Base-by-base conservation (phyloP, 495 filamentous ascomycete species). In the Trichoderma erinaceum region DNA sequence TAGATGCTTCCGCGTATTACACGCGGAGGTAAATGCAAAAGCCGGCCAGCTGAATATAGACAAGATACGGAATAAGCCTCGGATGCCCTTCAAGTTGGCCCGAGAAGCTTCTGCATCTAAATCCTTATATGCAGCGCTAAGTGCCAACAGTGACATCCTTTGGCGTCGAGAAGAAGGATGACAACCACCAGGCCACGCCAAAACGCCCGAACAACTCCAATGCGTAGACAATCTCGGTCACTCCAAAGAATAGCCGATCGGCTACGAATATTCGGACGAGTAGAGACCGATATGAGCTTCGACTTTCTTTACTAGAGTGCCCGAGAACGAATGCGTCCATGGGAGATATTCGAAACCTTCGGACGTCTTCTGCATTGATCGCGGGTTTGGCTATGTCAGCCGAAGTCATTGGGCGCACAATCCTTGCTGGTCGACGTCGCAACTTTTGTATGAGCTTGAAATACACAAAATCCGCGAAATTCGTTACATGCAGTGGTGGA, bases 311-410 rank as follows among this genome's bases (percentile, higher is more conserved):
- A 29, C 72, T 70, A 67, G 76, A 77, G 18, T 77, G 73, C 23
- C 69, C 66, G 32, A 78, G 56, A 18, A 81, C 75, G 64, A 78
- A 79, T 29, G 70, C 78, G 66, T 83, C 81, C 78, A 83, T 80
- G 43, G 75, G 71, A 5, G 78, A 79, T 35, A 78, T 76, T 43
- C 75, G 75, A 69, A 80, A 79, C 15, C 67, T 70, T 21, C 77
- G 73, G 38, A 79, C 76, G 65, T 79, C 79, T 6, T 70, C 52
- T n/a, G 35, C 41, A 27, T 52, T 63, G 18, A 41, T 56, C 15
- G 68, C 56, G 32, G 48, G 12, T 4, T 25, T 13, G 11, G 69
- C 41, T 23, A 23, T 35, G 15, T 71, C 71, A 25, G 70, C 73
- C 13, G 75, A 77, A 18, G 75, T 73, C 52, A 78, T 38, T 0